These are phyloP conservation scores for Leucocoprinus leucothites DNA, from an alignment of 768 basidiomycete species.

Conservation along the genomic window DNA sequence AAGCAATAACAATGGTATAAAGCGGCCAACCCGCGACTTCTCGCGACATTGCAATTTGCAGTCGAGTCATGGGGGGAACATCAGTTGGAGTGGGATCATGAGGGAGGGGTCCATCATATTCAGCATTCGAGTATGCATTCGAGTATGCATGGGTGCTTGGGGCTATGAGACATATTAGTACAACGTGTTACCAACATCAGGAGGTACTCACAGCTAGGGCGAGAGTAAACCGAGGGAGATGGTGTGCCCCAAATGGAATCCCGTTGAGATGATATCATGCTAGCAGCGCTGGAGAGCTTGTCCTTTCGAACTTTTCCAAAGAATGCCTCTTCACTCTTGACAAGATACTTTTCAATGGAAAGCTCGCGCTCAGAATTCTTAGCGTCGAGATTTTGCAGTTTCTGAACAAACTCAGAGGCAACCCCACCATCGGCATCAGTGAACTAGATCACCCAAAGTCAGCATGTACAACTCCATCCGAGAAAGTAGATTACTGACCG, in stretches of 20 bases:
- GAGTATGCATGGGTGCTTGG: conserved; percentile 53
- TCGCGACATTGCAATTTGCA: conserved; percentile 82
- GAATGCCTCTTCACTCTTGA: conserved; percentile 92
- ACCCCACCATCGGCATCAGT: conserved; percentile 94
- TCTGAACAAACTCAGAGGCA: conserved; percentile 84
- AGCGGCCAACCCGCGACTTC: conserved; percentile 86
- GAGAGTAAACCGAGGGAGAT: conserved; percentile 61
- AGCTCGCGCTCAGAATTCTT: conserved; percentile 90
- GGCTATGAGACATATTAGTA: conserved; percentile 22
- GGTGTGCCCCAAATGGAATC: conserved; percentile 83
- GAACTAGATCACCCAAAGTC: conserved; percentile 50
- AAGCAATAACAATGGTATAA: conserved; percentile 84
- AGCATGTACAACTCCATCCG: conserved; percentile 6
- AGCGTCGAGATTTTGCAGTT: conserved; percentile 70
- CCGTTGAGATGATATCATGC: conserved; percentile 71
- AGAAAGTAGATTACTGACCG: conserved; percentile 44
- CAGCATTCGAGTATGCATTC: conserved; percentile 28
- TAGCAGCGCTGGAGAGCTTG: conserved; percentile 80
- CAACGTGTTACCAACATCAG: too few species aligned
- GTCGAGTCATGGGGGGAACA: conserved; percentile 71
- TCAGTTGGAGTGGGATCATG: conserved; percentile 55
- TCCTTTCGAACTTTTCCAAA: conserved; percentile 89
- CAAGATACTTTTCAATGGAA: conserved; percentile 87
- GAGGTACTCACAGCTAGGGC: conserved; percentile 65
- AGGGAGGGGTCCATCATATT: conserved; percentile 38